Percentiles rank a stretch among this genome's conserved stretches.
phyloP scores from a whole-genome alignment of 164 flowering plant species.

The Tetrastigma voinierianum region DNA sequence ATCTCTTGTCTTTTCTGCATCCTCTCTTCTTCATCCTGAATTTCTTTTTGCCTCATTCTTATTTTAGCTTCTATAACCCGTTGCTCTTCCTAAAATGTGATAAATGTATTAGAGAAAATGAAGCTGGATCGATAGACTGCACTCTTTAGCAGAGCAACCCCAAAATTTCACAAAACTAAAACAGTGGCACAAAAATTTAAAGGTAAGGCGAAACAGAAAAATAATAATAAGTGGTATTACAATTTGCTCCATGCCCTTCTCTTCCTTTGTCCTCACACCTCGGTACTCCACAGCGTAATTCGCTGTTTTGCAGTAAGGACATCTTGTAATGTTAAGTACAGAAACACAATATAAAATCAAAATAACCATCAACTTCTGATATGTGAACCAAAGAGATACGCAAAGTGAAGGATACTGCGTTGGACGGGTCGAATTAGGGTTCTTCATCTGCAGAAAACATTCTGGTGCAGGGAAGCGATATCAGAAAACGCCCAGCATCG shows the following conservation, averaged over 20 bases:
- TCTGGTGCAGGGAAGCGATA: conserved; percentile 41
- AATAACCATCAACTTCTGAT: neutral
- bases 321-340: conserved; percentile 59
- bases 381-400: neutral
- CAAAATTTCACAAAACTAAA: neutral
- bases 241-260: conserved; percentile 86
- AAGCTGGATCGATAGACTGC: too few species aligned
- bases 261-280: conserved; percentile 87
- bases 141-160: neutral
- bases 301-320: conserved; percentile 94
- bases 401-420: conserved; percentile 82
- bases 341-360: conserved; percentile 4
- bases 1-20: conserved; percentile 54
- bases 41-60: conserved; percentile 82
- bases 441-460: conserved; percentile 97
- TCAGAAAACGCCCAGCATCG: conserved; percentile 6
- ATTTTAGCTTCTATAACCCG: conserved; percentile 97
- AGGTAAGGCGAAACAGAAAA: neutral
- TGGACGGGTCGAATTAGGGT: conserved; percentile 90
- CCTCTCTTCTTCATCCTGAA: conserved; percentile 82
- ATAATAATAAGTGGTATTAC: conserved; percentile 44
- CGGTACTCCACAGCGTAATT: conserved; percentile 96
- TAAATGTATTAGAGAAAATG: conserved; percentile 1
- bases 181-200: neutral
- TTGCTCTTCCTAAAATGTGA: conserved; percentile 75